These are phyloP conservation scores for Tremellales sp. DNA, from an alignment of 1,284 basidiomycete genomes.

Conservation along the genomic window DNA sequence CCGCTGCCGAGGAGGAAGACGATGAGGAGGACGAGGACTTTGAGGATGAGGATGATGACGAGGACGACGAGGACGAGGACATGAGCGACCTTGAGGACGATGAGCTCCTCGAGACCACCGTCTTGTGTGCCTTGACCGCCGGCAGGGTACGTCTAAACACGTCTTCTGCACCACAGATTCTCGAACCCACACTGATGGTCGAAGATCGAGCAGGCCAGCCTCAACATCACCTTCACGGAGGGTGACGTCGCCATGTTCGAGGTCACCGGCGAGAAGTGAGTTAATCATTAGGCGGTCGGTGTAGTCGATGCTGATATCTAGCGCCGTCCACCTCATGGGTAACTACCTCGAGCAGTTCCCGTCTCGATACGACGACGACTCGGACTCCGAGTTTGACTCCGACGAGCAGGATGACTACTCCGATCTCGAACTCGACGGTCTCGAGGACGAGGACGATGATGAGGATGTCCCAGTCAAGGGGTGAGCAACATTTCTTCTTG, in stretches of 20 bases:
- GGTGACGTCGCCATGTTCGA: conserved; percentile 69
- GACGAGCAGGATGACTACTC: conserved; percentile 54
- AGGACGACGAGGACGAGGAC: conserved; percentile 51
- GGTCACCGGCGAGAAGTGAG: conserved; percentile 74
- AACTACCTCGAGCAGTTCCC: conserved; percentile 68
- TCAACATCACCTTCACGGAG: conserved; percentile 71
- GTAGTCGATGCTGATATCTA: conserved; percentile 38
- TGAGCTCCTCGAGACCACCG: conserved; percentile 50
- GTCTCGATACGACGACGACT: conserved; percentile 39
- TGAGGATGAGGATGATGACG: conserved; percentile 49
- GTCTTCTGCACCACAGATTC: not conserved
- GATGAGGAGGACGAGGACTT: conserved; percentile 47
- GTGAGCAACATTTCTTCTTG: not conserved
- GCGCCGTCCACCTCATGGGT: conserved; percentile 78
- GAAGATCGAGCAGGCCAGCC: conserved; percentile 73
- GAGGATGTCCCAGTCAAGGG: conserved; percentile 16
- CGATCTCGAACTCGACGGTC: conserved; percentile 51
- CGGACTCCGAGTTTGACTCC: conserved; percentile 47
- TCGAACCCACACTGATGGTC: conserved; percentile 1
- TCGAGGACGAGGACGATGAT: conserved; percentile 54
- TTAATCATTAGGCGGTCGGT: conserved; percentile 1
- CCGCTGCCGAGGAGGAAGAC: conserved; percentile 38
- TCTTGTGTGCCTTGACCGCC: conserved; percentile 53
- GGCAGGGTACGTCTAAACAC: conserved; percentile 42
- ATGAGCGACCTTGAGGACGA: conserved; percentile 34